These are phyloP conservation scores for Fusarium sp. DNA, from an alignment of 2,329 filamentous ascomycete species.

Conservation along the genomic window DNA sequence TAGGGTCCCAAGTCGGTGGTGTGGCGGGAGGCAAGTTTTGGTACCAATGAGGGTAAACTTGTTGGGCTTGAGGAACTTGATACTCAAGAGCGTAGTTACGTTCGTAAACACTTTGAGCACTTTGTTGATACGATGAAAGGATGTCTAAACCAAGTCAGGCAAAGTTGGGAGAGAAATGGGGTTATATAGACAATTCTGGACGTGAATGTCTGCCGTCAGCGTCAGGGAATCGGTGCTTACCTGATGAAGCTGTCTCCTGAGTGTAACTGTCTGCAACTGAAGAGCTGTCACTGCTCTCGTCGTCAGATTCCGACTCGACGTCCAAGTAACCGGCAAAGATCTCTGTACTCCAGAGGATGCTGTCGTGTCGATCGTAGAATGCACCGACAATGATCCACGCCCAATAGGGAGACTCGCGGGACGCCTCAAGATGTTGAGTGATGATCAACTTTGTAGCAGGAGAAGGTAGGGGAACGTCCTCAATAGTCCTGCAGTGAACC, in stretches of 20 bases:
- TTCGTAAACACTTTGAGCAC: not conserved
- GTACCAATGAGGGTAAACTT: constrained; percentile 11
- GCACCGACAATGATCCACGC: constrained; percentile 60
- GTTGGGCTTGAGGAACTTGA: constrained; percentile 3
- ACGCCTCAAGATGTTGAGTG: constrained; percentile 54
- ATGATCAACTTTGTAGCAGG: constrained; percentile 60
- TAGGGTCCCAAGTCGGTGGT: constrained; percentile 45
- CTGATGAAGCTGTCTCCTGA: constrained; percentile 23
- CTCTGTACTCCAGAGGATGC: constrained; percentile 59
- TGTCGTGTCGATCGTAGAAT: constrained; percentile 58
- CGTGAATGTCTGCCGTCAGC: constrained; percentile 6
- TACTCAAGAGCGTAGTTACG: not conserved
- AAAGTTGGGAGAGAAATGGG: not conserved
- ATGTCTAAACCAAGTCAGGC: constrained; percentile 27
- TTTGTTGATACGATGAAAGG: constrained; percentile 13
- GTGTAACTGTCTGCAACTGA: constrained; percentile 22
- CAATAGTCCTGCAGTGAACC: constrained; percentile 41
- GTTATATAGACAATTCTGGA: constrained; percentile 19
- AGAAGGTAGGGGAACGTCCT: constrained; percentile 52
- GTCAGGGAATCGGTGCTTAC: constrained; percentile 31
- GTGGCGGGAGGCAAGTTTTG: constrained; percentile 2
- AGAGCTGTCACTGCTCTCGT: constrained; percentile 27
- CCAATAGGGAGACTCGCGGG: constrained; percentile 51
- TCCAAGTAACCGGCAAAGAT: constrained; percentile 52
- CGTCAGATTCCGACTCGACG: constrained; percentile 41